Conservation (phyloP, 148 eudicot species). For the Tetragonia tetragonoides region DNA sequence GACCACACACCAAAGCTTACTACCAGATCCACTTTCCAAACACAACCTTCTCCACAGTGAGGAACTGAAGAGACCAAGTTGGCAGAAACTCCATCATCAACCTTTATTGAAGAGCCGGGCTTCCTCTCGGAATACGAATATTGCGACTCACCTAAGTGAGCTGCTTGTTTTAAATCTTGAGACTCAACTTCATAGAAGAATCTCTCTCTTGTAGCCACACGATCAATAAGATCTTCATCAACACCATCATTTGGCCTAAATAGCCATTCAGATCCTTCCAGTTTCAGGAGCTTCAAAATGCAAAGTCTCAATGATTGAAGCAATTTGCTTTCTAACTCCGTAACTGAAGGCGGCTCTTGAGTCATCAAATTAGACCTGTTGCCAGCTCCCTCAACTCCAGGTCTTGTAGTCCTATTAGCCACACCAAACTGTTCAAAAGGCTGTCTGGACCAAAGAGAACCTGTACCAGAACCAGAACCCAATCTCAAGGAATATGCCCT, state of each 20-base stretch:
- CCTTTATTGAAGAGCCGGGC: conserved; percentile 30
- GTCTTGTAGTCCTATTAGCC: conserved; percentile 36
- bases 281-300: conserved; percentile 72
- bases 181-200: conserved; percentile 74
- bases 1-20: conserved; percentile 96
- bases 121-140: conserved; percentile 38
- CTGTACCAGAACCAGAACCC: conserved; percentile 43
- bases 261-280: conserved; percentile 94
- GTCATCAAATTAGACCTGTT: conserved; percentile 26
- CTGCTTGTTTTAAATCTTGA: conserved; percentile 40
- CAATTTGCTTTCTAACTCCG: conserved; percentile 64
- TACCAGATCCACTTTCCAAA: conserved; percentile 71
- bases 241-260: conserved; percentile 82
- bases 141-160: conserved; percentile 33
- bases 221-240: conserved; percentile 86
- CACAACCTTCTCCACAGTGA: conserved; percentile 88
- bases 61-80: conserved; percentile 62
- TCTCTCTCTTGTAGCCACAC: conserved; percentile 82
- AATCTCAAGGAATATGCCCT: conserved; percentile 44
- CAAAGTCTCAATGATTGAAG: conserved; percentile 77
- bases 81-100: conserved; percentile 37
- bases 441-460: conserved; percentile 71
- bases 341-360: conserved; percentile 45
- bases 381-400: conserved; percentile 31
- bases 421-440: conserved; percentile 81